Evolutionary conservation across 2,329 filamentous ascomycete genomes (phyloP), one percentile per base, ranked within the genome.

Genomic region (Alternaria viburni): DNA sequence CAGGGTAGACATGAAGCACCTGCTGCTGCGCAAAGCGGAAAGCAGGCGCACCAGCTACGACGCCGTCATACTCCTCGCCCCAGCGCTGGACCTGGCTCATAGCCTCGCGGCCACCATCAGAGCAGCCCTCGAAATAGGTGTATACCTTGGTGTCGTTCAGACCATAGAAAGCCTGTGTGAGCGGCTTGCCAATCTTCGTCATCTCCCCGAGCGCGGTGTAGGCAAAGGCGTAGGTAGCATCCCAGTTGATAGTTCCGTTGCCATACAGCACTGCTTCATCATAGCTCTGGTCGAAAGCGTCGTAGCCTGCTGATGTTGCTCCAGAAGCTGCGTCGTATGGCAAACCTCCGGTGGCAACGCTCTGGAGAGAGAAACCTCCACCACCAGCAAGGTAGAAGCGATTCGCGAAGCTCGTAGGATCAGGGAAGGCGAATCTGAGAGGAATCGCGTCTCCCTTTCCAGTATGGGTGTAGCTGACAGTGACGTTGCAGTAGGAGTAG

Each of bases 41-140:
- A 0, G 84, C 84, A 4, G 85, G 84, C 0, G 82, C 82, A 6
- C 83, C 83, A 4, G 80, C 79, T 1, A 83, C 75, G 1, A 81
- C 79, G 13, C 84, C 84, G 62, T 86, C 83, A 60, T 82, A 84
- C 68, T 85, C 68, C 59, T 83, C 80, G 9, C 82, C 82, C 67
- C 81, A 87, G 15, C 84, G 82, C 71, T 87, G 85, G 2, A 85
- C 77, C 71, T 86, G 85, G 59, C 79, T 82, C 80, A 79, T 82
- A 13, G 80, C 83, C 67, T 85, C 82, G 6, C 83, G 79, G 2
- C 83, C 86, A 19, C 85, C 85, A 55, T 87, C 85, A 12, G 84
- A 86, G 73, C 86, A 87, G 4, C 84, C 85, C 65, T 86, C 81
- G 67, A 84, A 87, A 75, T 87, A 87, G 3, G 83, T 78, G 71